Percentiles rank a stretch among this genome's conserved stretches.
These are phyloP conservation scores for Backusella tarrabulga DNA, from an alignment of 192 early-diverging fungal genomes.

Conservation along the genomic window DNA sequence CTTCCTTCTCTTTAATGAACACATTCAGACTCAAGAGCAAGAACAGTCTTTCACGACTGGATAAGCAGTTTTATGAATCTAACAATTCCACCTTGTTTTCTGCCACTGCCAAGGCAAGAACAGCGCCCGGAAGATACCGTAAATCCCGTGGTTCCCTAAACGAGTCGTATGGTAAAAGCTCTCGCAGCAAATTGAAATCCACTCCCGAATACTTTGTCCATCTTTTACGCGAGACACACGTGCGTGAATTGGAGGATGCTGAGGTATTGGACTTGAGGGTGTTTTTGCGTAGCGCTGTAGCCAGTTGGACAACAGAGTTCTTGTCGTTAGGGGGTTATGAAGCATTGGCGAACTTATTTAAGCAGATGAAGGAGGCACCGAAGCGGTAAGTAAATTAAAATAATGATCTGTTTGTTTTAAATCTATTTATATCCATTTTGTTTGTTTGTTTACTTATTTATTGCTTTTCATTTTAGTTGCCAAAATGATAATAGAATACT, in stretches of 20 bases:
- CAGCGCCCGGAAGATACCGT: not conserved
- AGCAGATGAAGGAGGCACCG: conserved; percentile 33
- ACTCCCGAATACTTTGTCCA: conserved; percentile 27
- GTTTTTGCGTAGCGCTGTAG: conserved; percentile 27
- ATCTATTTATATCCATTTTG: not conserved
- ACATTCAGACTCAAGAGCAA: conserved; percentile 17
- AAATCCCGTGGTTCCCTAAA: not conserved
- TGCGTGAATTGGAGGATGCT: conserved; percentile 29
- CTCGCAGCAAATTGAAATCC: conserved; percentile 1
- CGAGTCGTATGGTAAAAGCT: not conserved
- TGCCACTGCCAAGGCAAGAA: not conserved
- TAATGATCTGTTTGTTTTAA: not conserved
- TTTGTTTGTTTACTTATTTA: not conserved
- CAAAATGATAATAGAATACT: conserved; percentile 33
- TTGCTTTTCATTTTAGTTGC: conserved; percentile 3
- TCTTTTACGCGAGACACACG: conserved; percentile 8
- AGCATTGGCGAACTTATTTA: conserved; percentile 25
- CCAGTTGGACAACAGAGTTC: conserved; percentile 38
- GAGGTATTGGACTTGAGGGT: conserved; percentile 30
- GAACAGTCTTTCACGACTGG: not conserved
- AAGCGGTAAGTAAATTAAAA: conserved; percentile 20
- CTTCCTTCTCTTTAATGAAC: conserved; percentile 15
- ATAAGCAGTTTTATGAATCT: not conserved
- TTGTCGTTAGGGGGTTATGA: conserved; percentile 29
- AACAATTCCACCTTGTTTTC: not conserved